These are phyloP conservation scores for Heliocybe sulcata DNA, from an alignment of 1,284 basidiomycete genomes.

Conservation along the genomic window DNA sequence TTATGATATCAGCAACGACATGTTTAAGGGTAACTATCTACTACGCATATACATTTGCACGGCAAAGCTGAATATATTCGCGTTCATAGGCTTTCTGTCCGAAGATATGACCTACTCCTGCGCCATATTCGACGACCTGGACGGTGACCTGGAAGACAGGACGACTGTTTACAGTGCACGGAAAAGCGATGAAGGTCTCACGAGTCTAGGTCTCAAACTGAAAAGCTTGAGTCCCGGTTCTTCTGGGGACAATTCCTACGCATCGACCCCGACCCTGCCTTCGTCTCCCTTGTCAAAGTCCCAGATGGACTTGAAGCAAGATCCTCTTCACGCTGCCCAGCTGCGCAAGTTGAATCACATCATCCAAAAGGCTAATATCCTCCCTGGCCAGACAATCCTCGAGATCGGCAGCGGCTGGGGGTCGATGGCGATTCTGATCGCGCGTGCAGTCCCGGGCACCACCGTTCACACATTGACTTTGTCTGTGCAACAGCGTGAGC, in stretches of 20 bases:
- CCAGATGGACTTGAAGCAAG: constrained; percentile 17
- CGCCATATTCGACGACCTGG: constrained; percentile 61
- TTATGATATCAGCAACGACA: constrained; percentile 65
- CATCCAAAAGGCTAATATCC: constrained; percentile 44
- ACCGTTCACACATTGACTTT: constrained; percentile 73
- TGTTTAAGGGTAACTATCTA: constrained; percentile 36
- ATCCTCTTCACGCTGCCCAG: constrained; percentile 63
- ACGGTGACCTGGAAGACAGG: constrained; percentile 46
- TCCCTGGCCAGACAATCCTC: constrained; percentile 56
- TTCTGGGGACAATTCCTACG: constrained; percentile 3
- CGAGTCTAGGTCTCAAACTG: constrained; percentile 11
- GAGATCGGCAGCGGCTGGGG: constrained; percentile 86
- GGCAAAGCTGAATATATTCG: constrained; percentile 14
- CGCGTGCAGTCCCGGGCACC: constrained; percentile 42
- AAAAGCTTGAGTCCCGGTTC: neutral
- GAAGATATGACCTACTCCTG: constrained; percentile 82
- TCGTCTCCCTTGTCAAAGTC: constrained; percentile 5
- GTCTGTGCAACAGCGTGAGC: constrained; percentile 59
- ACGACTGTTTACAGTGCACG: constrained; percentile 17
- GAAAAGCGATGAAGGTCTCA: constrained; percentile 28
- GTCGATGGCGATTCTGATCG: constrained; percentile 63
- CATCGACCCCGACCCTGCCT: constrained; percentile 5
- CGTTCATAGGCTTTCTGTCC: constrained; percentile 53
- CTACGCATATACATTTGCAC: neutral
- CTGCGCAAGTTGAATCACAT: constrained; percentile 56